These are phyloP conservation scores for Murraya koenigii DNA, from an alignment of 345 rosid species.

Conservation along the genomic window DNA sequence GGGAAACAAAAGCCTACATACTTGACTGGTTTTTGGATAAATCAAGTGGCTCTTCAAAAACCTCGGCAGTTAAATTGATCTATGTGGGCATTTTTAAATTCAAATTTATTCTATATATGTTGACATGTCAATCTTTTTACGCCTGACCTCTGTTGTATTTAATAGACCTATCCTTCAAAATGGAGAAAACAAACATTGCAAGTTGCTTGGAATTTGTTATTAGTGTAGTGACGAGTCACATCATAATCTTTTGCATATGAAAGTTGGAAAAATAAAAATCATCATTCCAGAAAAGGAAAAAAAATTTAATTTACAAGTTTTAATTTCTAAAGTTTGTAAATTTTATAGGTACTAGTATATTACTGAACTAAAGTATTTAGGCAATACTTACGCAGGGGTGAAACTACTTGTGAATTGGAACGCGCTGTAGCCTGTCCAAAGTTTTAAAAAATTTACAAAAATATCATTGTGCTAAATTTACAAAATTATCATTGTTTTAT, in stretches of 20 bases:
- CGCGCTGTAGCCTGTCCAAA: no score
- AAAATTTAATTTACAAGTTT: not conserved
- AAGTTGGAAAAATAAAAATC: not conserved
- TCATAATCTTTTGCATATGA: not conserved
- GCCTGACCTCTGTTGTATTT: not conserved
- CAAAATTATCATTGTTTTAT: no score
- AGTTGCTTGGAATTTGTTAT: not conserved
- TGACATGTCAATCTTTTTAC: not conserved
- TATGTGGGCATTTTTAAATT: not conserved
- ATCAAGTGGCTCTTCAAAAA: slow-evolving; percentile 12
- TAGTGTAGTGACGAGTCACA: not conserved
- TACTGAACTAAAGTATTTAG: no score
- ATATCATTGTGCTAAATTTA: no score
- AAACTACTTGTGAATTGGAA: no score
- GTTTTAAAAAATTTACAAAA: no score
- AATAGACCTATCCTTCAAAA: not conserved
- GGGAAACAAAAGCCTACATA: slow-evolving; percentile 8
- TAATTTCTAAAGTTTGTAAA: not conserved
- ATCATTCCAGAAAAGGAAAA: not conserved
- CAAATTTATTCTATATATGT: not conserved
- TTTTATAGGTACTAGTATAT: no score
- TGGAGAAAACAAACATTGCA: not conserved
- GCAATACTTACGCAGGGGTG: no score
- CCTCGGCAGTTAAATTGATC: not conserved
- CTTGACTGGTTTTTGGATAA: slow-evolving; percentile 31